phyloP scores from a whole-genome alignment of 176 grass and related monocot species.

The Zizania latifolia region DNA sequence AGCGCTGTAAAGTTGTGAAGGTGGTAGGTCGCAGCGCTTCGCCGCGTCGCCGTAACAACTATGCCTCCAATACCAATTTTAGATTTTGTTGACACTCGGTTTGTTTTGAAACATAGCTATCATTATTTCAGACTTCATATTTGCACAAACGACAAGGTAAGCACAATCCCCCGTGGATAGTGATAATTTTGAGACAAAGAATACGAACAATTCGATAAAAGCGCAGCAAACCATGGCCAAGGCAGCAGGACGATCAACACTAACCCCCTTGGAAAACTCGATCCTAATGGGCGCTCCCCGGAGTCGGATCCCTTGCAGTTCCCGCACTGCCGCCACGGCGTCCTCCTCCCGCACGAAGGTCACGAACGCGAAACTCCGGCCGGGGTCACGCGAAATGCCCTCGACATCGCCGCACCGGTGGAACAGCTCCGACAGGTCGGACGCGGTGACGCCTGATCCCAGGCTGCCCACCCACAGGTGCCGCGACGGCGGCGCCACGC shows the following conservation, averaged over 20 bases:
- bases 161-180: background rate
- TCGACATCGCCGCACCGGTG: conserved; percentile 63
- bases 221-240: conserved; percentile 9
- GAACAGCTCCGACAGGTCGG: conserved; percentile 60
- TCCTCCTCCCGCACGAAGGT: conserved; percentile 57
- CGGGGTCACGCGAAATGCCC: conserved; percentile 40
- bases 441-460: conserved; percentile 33
- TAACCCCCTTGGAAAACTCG: conserved; percentile 99
- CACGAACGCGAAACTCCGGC: conserved; percentile 76
- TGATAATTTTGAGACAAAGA: conserved; percentile 19
- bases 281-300: conserved; percentile 69
- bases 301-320: conserved; percentile 57
- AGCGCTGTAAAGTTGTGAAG: too few species aligned
- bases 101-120: conserved; percentile 4
- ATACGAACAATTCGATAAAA: conserved; percentile 21
- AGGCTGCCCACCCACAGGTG: conserved; percentile 90
- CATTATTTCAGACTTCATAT: background rate
- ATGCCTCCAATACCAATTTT: conserved; percentile 11
- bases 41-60: too few species aligned
- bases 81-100: background rate
- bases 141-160: background rate
- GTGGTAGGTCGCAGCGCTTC: too few species aligned
- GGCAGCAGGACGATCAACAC: conserved; percentile 53
- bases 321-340: conserved; percentile 47
- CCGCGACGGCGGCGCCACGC: conserved; percentile 68